Evolutionary conservation across 2,329 filamentous ascomycete species (phyloP), one percentile per base, ranked within the genome.

Genomic region (Aspergillus vadensis): DNA sequence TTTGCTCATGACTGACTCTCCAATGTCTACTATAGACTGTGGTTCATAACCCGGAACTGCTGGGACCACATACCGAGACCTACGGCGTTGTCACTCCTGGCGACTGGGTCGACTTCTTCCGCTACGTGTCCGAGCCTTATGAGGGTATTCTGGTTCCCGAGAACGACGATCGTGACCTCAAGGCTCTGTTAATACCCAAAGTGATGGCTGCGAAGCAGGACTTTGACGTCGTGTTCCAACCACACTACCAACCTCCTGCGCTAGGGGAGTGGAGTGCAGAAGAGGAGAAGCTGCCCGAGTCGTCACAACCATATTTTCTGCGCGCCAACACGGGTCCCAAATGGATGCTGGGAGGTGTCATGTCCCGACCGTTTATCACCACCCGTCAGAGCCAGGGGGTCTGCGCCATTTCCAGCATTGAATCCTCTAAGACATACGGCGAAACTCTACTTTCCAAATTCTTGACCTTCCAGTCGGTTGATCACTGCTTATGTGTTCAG

Each of bases 41-140:
- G 8, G 75, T 86, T 49, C 85, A 87, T 67, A 84, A 85, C 64
- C 84, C 84, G 4, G 80, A 85, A 58, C 74, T 84, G 25, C 73
- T 84, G 1, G 83, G 83, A 1, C 77, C 82, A 0, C 82, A 86
- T 62, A 83, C 83, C 2, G 85, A 86, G 63, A 79, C 80, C 19
- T 72, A 83, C 1, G 83, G 84, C 14, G 70, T 87, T 3, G 81
- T 86, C 27, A 82, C 82, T 0, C 84, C 84, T 0, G 84, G 83
- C 5, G 83, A 84, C 67, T 86, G 84, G 85, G 76, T 85, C 27
- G 83, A 86, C 65, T 86, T 87, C 74, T 87, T 86, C 74, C 79
- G 84, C 53, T 82, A 84, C 67, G 79, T 86, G 7, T 79, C 79
- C 27, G 84, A 86, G 69, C 75, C 81, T 0, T 86, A 82, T 58